phyloP scores from a whole-genome alignment of 1,284 basidiomycete species.

The Ganoderma leucocontextum region DNA sequence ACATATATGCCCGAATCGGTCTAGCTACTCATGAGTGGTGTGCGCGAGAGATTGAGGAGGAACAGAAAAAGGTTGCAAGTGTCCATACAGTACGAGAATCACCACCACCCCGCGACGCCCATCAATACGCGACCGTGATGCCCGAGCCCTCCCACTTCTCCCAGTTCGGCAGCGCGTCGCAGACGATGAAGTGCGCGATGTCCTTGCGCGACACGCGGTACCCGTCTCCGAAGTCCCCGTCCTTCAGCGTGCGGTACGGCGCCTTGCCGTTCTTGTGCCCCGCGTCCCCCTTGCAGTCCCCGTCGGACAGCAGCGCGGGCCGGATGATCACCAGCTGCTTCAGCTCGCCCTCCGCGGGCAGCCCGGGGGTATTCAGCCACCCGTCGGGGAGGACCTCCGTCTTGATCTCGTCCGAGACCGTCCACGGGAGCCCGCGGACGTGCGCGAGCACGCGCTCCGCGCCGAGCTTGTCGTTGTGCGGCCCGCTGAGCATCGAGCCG shows the following conservation, averaged over 20 bases:
- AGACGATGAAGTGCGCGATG: constrained; percentile 70
- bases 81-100: background rate
- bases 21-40: too few relatives aligned
- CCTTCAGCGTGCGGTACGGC: constrained; percentile 48
- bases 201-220: constrained; percentile 71
- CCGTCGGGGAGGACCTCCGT: constrained; percentile 48
- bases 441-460: constrained; percentile 57
- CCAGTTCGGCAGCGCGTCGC: constrained; percentile 59
- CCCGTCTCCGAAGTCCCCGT: constrained; percentile 44
- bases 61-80: background rate
- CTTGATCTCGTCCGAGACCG: constrained; percentile 46
- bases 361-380: constrained; percentile 50
- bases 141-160: constrained; percentile 57
- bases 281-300: constrained; percentile 58
- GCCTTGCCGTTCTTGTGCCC: constrained; percentile 32
- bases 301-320: constrained; percentile 65
- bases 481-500: constrained; percentile 46
- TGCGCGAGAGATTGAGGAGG: background rate
- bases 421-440: constrained; percentile 56
- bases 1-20: background rate
- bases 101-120: background rate
- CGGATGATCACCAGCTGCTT: constrained; percentile 59
- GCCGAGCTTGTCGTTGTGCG: constrained; percentile 67
- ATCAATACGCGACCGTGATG: constrained; percentile 47
- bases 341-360: constrained; percentile 51